phyloP scores from a whole-genome alignment of 768 basidiomycete genomes.

The Kwoniella europaea region DNA sequence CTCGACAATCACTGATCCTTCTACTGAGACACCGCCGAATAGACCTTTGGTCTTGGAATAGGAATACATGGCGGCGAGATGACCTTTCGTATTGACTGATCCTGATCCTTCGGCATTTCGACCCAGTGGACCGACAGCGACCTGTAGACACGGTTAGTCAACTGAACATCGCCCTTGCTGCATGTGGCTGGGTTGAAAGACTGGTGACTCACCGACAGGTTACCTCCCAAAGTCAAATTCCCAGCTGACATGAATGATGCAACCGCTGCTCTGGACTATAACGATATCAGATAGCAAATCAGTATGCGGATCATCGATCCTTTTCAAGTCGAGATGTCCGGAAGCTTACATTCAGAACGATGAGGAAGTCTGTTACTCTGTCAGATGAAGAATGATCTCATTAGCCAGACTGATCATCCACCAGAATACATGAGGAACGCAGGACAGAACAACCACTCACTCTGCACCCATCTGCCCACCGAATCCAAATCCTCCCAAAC shows the following conservation, averaged over 20 bases:
- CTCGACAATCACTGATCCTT: conserved; percentile 87
- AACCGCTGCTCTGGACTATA: conserved; percentile 57
- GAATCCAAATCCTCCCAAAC: conserved; percentile 84
- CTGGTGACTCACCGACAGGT: conserved; percentile 69
- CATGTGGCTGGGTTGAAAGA: too few relatives aligned
- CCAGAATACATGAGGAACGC: too few relatives aligned
- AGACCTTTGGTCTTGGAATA: conserved; percentile 82
- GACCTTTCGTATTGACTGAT: conserved; percentile 79
- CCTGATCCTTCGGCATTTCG: conserved; percentile 89
- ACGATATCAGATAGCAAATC: too few relatives aligned
- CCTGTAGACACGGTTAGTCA: conserved; percentile 16
- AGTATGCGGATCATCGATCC: conserved; percentile 61
- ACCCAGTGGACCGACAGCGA: conserved; percentile 84
- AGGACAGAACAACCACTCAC: conserved; percentile 31
- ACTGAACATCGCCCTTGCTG: too few relatives aligned
- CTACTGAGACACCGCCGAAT: conserved; percentile 82
- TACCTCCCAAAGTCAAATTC: conserved; percentile 85
- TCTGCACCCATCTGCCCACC: conserved; percentile 67
- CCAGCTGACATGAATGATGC: conserved; percentile 95
- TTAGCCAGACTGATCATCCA: neutral
- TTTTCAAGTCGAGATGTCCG: conserved; percentile 57
- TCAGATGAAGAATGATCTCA: conserved; percentile 60
- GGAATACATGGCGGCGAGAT: conserved; percentile 84
- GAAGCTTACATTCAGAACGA: conserved; percentile 72
- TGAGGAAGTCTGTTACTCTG: conserved; percentile 81